Evolutionary conservation across 164 flowering plant genomes (phyloP), one percentile per base, ranked within the genome.

Genomic region (Magnolia changhungtana): DNA sequence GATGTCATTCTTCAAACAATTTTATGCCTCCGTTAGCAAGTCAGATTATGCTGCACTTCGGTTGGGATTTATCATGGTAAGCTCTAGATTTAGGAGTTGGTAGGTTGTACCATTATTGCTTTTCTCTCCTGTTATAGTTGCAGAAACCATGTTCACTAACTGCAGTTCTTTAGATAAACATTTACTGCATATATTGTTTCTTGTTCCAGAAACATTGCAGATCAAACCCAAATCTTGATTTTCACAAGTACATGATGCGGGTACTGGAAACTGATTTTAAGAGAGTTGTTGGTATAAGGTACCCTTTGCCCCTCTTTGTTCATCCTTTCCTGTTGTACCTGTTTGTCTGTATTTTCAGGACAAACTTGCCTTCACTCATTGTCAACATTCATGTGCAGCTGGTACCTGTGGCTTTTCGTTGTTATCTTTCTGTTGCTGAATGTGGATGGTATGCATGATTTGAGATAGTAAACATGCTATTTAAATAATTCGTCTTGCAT

Each of bases 361-460:
- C 63, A 61, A 64, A 70, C 31, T 13, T 2, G 27, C 77, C 14
- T 55, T 50, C 66, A 20, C 73, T 80, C 10, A 52, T 52, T 50
- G 49, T 37, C 50, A 8, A 24, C 31, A 74, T n/a, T 78, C 72
- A 66, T 79, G 69, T 90, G 89, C 92, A 95, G 99, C 75, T 95
- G 99, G 99, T 93, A 95, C 81, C 88, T 95, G 59, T 95, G 99
- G 99, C 75, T 92, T 50, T 93, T 93, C 80, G 95, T 93, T 45
- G 88, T 93, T 76, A 63, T 95, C 78, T 93, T 95, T 88, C 81
- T 95, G 87, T 75, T 93, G 84, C 85, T 93, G 78, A 93, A 95
- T 79, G 80, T 93, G 1, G 76, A 86, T 79, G 99, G 99, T 95
- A 88, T 20, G 83, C 37, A 58, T 13, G 3, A 58, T 58, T 58